These are phyloP conservation scores for Albophoma yamanashiensis DNA, from an alignment of 2,329 filamentous ascomycete genomes.

Conservation along the genomic window DNA sequence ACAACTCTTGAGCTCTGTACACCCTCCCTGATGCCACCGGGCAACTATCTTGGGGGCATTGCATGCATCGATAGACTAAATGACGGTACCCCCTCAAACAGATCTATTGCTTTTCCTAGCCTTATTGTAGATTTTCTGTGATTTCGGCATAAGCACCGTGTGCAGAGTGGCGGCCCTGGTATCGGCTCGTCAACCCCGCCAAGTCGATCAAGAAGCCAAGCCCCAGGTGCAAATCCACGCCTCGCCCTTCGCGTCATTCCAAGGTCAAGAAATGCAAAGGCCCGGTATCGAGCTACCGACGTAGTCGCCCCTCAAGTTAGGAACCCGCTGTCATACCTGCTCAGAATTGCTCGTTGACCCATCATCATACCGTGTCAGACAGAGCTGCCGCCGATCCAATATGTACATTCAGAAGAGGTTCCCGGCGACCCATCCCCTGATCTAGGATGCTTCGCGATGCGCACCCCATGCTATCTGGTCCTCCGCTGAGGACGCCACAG, in stretches of 20 bases:
- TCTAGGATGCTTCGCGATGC: neutral
- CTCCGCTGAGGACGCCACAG: neutral
- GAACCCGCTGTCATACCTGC: neutral
- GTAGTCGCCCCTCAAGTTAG: neutral
- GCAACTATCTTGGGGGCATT: neutral
- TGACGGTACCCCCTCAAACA: neutral
- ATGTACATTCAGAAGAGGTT: neutral
- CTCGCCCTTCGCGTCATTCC: neutral
- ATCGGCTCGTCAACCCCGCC: too few species aligned
- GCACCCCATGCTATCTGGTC: neutral
- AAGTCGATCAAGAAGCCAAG: neutral
- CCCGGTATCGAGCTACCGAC: neutral
- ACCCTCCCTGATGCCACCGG: neutral
- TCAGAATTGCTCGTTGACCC: neutral
- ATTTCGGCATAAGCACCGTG: neutral
- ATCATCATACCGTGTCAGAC: neutral
- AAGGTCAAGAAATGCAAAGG: neutral
- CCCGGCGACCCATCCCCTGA: neutral
- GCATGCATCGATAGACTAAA: too few species aligned
- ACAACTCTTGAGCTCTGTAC: neutral
- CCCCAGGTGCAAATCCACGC: neutral
- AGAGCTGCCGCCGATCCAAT: neutral
- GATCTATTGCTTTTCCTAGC: neutral
- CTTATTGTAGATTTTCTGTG: neutral
- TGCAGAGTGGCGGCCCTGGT: neutral